Base-by-base conservation (phyloP, 768 basidiomycete species). In the Candolleomyces efflorescens region DNA sequence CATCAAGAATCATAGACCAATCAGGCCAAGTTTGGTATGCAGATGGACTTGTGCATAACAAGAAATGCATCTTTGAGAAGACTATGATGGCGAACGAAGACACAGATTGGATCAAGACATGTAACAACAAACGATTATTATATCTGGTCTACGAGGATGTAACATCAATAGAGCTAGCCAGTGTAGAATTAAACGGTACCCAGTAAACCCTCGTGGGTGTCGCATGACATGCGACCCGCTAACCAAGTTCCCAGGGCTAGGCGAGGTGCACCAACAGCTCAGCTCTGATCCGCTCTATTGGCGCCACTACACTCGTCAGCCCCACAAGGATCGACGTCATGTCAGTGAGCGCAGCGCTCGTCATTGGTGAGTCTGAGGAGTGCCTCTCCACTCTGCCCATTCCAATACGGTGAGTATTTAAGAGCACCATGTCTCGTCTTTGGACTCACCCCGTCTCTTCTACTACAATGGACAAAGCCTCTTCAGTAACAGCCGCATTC, bases 401-500 rank as follows among this genome's bases (percentile, higher is more conserved):
- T 43, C 5, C 41, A 13, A 43, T 43, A 15, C 9, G 41, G 41
- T 11, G 41, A 43, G 17, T 43, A 43, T 43, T 11, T 17, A 43
- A 43, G 17, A 17, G 17, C 6, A 6, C 15, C 17, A 43, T 43
- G 18, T 17, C 41, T 43, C 9, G 41, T 43, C 41, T 17, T 17
- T 43, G 15, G 41, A 4, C 18, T 43, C n/a, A 17, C 41, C 41
- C 15, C 37, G 20, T 20, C 37, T 45, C 17, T 15, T 46, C 41
- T 22, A 54, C n/a, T 10, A 68, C 57, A 56, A 89, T 90, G 87
- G 85, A 90, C 57, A 82, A 81, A 72, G 59, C 79, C 49, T 75
- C 85, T 17, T 83, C 84, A 38, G 64, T 89, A 23, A 66, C 86
- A 56, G 89, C 85, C 48, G 89, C 89, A 7, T 69, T 90, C 63